phyloP scores from a whole-genome alignment of 2,329 filamentous ascomycete genomes.

The Huntiella bhutanensis region DNA sequence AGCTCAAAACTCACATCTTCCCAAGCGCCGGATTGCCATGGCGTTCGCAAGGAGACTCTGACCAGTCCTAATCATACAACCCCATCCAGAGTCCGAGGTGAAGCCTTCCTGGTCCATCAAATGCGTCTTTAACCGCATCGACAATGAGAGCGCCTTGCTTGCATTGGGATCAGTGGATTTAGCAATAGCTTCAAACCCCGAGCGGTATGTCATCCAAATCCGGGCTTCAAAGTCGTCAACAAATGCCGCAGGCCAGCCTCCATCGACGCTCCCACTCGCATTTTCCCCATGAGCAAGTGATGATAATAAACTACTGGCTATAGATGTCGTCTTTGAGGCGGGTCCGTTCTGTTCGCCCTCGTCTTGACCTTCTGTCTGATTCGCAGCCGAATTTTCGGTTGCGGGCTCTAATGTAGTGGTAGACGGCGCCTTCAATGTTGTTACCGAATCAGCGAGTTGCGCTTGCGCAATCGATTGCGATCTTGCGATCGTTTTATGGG shows the following conservation, averaged over 20 bases:
- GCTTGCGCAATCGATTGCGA: neutral
- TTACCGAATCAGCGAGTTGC: neutral
- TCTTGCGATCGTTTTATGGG: neutral
- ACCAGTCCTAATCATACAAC: slow-evolving; percentile 95
- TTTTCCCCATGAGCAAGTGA: slow-evolving; percentile 27
- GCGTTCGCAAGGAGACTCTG: slow-evolving; percentile 86
- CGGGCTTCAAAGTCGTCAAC: slow-evolving; percentile 82
- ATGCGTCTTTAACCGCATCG: slow-evolving; percentile 67
- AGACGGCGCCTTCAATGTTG: neutral
- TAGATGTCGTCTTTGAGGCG: slow-evolving; percentile 25
- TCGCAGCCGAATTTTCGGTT: too few species aligned
- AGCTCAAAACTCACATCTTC: slow-evolving; percentile 42
- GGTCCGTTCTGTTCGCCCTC: slow-evolving; percentile 23
- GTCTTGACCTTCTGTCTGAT: slow-evolving; percentile 8
- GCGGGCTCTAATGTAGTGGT: neutral
- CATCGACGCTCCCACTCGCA: slow-evolving; percentile 17
- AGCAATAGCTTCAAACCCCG: slow-evolving; percentile 64
- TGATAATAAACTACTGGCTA: slow-evolving; percentile 32
- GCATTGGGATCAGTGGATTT: slow-evolving; percentile 60
- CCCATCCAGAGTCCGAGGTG: slow-evolving; percentile 88
- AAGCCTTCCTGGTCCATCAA: slow-evolving; percentile 66
- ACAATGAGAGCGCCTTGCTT: slow-evolving; percentile 52
- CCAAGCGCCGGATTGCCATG: slow-evolving; percentile 50
- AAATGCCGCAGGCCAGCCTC: slow-evolving; percentile 69
- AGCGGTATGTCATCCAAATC: slow-evolving; percentile 94